Evolutionary conservation across 148 eudicot species (phyloP), one percentile per base, ranked within the genome.

Genomic region (Chenopodium berlandieri): DNA sequence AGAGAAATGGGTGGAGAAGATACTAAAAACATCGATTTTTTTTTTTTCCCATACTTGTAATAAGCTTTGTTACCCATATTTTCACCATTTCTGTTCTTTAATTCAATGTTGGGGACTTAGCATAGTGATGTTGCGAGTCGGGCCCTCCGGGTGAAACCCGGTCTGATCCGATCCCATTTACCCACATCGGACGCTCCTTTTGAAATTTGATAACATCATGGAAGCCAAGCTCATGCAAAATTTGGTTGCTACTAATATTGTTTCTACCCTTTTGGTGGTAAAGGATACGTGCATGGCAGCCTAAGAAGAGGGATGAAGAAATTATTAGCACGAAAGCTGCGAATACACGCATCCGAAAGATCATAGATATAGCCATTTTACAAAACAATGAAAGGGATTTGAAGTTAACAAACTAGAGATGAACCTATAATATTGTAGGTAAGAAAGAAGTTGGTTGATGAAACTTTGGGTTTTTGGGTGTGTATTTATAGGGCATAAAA

Each of bases 101-200:
- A 31, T 63, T 70, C 73, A 71, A 14, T 1, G 84, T 23, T 30
- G 87, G 83, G 34, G 83, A 64, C 73, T 32, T 50, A 30, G 78
- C 46, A 19, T 20, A 37, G 52, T 85, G 83, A 79, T 85, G 87
- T 48, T 82, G 83, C 1, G 81, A 70, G 69, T 85, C 87, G 9
- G 87, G 87, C 13, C 87, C 87, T 6, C 83, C 85, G 4, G 87
- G 87, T 4, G 85, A 60, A 13, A 82, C 50, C 46, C 87, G 78
- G 0, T 85, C 87, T 3, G 83, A 66, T 34, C 85, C 87, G 6
- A 83, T 79, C 40, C 74, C 82, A 23, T 79, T 34, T 34, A 27
- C 75, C 78, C 68, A 77, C 14, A 79, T 60, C 1, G 79, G 77
- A 1, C 79, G 85, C 4, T 85, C 74, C 32, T 75, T 64, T 79